Base-by-base conservation (phyloP, 75 land plant species). In the Selaginella moellendorffii region DNA sequence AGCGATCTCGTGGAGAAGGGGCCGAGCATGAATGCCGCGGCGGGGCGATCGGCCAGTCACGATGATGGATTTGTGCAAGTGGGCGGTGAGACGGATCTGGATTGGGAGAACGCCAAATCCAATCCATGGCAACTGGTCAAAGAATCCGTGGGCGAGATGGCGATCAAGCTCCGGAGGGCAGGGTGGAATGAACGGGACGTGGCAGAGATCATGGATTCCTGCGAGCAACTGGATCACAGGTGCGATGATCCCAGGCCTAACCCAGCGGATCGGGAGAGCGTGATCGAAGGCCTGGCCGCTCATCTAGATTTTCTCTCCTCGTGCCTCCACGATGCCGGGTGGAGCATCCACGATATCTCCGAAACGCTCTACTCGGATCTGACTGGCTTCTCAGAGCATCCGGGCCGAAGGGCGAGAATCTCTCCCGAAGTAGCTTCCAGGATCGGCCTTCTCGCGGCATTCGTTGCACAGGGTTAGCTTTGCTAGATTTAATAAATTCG, bases 1-100 rank as follows among this genome's bases (percentile, higher is more conserved):
- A 83, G 84, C 61, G 96, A 89, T 26, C 72, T 82, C 28, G 86
- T 81, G 9, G 68, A 74, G 1, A 77, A 71, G 30, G 66, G 78
- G 52, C 69, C 73, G 5, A 51, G 10, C 5, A 36, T 36, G 46
- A 36, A 36, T n/a, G n/a, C 46, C 46, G 46, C 14, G 14, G 46
- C 5, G 10, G 14, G 46, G n/a, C n/a, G n/a, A n/a, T n/a, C n/a
- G n/a, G n/a, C n/a, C n/a, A n/a, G n/a, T n/a, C n/a, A n/a, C n/a
- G n/a, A n/a, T n/a, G n/a, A n/a, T n/a, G n/a, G n/a, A n/a, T n/a
- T n/a, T n/a, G n/a, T n/a, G n/a, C n/a, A n/a, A n/a, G n/a, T n/a
- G n/a, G n/a, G n/a, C n/a, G n/a, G n/a, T n/a, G n/a, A n/a, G 46
- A 36, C 10, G 46, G 46, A 36, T 5, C 14, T 36, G 10, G 5